phyloP scores from a whole-genome alignment of 2,329 filamentous ascomycete species.

The Tolypocladium amazonense region DNA sequence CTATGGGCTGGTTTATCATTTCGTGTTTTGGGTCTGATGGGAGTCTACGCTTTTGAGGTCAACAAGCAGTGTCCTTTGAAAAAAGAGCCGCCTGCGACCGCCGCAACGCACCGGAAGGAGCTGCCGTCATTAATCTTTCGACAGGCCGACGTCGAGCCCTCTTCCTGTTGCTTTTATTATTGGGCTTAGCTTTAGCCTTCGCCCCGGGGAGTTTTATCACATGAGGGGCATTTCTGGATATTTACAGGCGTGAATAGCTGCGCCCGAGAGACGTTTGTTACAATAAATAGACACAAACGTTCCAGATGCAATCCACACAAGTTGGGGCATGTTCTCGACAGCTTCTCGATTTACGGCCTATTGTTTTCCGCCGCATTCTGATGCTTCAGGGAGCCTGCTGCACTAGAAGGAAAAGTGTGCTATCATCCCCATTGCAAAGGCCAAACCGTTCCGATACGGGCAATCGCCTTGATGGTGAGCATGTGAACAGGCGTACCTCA shows the following conservation, averaged over 20 bases:
- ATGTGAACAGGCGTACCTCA: too few relatives aligned
- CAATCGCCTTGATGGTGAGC: too few relatives aligned
- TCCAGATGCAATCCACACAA: not conserved
- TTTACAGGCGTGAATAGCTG: not conserved
- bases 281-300: not conserved
- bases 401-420: not conserved
- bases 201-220: not conserved
- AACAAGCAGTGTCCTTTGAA: not conserved
- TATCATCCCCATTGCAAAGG: not conserved
- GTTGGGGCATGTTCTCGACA: not conserved
- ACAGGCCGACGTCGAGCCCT: not conserved
- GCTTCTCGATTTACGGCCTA: not conserved
- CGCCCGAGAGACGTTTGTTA: not conserved
- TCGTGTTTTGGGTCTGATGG: not conserved
- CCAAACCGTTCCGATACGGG: not conserved
- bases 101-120: not conserved
- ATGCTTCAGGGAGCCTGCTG: not conserved
- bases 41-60: not conserved
- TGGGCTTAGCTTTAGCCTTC: not conserved
- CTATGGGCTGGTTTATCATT: not conserved
- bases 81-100: not conserved
- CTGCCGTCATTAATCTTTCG: not conserved
- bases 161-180: not conserved
- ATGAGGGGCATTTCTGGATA: not conserved
- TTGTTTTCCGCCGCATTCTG: not conserved